phyloP scores from a whole-genome alignment of 768 basidiomycete species.

The Tulasnella sp. region DNA sequence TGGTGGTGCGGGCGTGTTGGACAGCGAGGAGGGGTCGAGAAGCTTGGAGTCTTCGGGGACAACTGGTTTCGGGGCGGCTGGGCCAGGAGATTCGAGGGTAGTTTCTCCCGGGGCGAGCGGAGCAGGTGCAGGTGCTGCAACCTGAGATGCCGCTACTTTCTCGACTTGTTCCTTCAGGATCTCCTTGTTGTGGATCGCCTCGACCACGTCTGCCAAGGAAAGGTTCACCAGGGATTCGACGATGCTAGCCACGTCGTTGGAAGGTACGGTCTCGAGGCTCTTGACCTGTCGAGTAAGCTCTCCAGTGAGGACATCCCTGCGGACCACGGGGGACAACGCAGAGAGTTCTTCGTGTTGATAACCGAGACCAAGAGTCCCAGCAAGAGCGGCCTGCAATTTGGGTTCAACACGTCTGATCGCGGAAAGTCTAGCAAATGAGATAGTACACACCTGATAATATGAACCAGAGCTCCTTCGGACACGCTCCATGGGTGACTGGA shows the following conservation, averaged over 20 bases:
- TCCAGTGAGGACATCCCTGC: constrained; percentile 79
- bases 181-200: constrained; percentile 65
- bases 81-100: constrained; percentile 39
- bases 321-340: constrained; percentile 77
- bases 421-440: constrained; percentile 8
- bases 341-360: constrained; percentile 87
- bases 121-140: neutral
- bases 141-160: constrained; percentile 37
- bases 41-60: constrained; percentile 46
- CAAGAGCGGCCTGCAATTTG: constrained; percentile 62
- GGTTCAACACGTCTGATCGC: constrained; percentile 12
- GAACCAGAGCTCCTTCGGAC: constrained; percentile 78
- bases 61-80: constrained; percentile 15
- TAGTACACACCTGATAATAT: constrained; percentile 66
- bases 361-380: constrained; percentile 73
- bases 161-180: constrained; percentile 65
- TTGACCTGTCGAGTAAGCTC: constrained; percentile 75
- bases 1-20: constrained; percentile 49
- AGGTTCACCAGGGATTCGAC: constrained; percentile 69
- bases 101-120: constrained; percentile 36
- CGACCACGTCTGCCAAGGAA: constrained; percentile 71
- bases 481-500: constrained; percentile 49
- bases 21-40: constrained; percentile 58
- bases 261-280: constrained; percentile 48
- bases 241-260: constrained; percentile 56